Conservation (phyloP, 2,329 filamentous ascomycete genomes). For the Pseudogymnoascus sp. region DNA sequence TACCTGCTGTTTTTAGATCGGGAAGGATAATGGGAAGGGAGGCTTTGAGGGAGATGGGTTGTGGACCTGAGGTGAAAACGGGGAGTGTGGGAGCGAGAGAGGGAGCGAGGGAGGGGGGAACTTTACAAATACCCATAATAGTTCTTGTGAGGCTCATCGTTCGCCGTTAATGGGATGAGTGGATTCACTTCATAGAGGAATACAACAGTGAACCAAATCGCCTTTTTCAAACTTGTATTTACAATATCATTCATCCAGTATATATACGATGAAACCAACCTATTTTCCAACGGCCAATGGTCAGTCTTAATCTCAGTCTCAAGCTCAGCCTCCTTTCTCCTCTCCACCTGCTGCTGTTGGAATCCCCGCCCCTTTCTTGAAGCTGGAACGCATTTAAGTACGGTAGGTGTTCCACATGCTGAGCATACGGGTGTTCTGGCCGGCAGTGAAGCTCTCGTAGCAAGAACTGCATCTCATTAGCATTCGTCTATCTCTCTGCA, state of each 20-base stretch:
- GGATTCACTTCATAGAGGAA: too few relatives aligned
- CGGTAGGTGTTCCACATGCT: slow-evolving; percentile 18
- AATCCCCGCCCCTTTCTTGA: not conserved
- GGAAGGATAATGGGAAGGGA: not conserved
- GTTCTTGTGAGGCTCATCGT: too few relatives aligned
- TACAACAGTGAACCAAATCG: too few relatives aligned
- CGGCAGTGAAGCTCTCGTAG: slow-evolving; percentile 35
- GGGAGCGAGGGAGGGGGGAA: too few relatives aligned
- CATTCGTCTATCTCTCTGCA: slow-evolving; percentile 20
- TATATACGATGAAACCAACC: not conserved
- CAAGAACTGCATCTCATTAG: slow-evolving; percentile 23
- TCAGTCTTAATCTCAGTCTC: not conserved
- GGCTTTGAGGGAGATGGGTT: too few relatives aligned
- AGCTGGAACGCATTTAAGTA: slow-evolving; percentile 10
- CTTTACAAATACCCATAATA: too few relatives aligned
- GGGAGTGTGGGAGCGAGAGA: too few relatives aligned
- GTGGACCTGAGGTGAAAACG: too few relatives aligned
- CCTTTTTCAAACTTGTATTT: too few relatives aligned
- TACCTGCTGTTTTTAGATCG: slow-evolving; percentile 29
- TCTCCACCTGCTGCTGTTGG: not conserved
- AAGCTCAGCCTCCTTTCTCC: not conserved
- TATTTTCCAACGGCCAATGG: not conserved
- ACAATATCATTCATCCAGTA: too few relatives aligned
- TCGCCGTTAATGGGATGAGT: too few relatives aligned
- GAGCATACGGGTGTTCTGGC: slow-evolving; percentile 16